Evolutionary conservation across 176 grass and related monocot genomes (phyloP), one percentile per base, ranked within the genome.

Genomic region (Avena eriantha): DNA sequence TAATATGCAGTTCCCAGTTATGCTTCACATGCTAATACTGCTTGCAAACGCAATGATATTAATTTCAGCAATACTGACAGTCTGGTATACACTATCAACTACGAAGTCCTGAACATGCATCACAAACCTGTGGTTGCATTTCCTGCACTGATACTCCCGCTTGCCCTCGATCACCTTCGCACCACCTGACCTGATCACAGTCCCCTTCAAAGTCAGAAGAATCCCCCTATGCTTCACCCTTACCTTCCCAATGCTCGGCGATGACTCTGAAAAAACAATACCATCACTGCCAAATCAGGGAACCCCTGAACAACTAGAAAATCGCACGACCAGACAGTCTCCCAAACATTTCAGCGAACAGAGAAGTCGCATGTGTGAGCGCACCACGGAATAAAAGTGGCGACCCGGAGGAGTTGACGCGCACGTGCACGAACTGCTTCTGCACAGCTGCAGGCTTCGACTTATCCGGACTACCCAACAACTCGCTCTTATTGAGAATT

Each of bases 141-240:
- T 95, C 80, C 75, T 98, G 80, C 96, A 98, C 54, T 88, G 84
- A 69, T 95, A 98, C n/a, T 21, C 0, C 47, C 92, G 82, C 85
- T 94, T 84, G 7, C 89, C 91, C 80, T 98, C 96, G 4, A 95
- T 98, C 96, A 98, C 94, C 85, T 96, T 98, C 69, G 93, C 89
- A 15, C 92, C 79, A 22, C 92, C 93, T 33, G 93, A 94, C 47
- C 92, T 89, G 59, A 96, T 94, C 50, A 98, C 90, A 12, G 93
- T 98, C 56, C 96, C 93, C 76, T 96, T 96, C 49, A 98, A 29
- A 23, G 93, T 91, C 73, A 98, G 83, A 56, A 98, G 85, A 45
- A 84, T 90, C 51, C 85, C 80, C 63, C 87, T 91, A 83, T 98
- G 93, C n/a, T 94, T 96, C 36, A 94, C 93, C 80, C 93, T 92